Conservation (phyloP, 257 asterid species). For the Solanum appendiculatum region DNA sequence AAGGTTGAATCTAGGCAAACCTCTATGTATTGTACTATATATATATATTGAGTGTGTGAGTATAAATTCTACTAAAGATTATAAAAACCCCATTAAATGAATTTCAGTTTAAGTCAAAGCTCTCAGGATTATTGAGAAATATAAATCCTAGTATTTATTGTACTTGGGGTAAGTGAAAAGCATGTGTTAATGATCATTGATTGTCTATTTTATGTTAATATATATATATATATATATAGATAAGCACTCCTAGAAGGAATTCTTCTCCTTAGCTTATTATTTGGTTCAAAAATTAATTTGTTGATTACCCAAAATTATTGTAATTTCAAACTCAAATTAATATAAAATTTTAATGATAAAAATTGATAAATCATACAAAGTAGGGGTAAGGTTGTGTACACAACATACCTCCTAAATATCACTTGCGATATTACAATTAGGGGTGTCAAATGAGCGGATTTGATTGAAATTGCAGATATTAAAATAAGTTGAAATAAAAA, state of each 20-base stretch:
- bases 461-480: too few relatives aligned
- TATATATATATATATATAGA: too few relatives aligned
- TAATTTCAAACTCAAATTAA: not conserved
- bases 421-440: too few relatives aligned
- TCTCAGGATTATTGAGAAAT: not conserved
- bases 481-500: too few relatives aligned
- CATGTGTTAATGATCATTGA: not conserved
- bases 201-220: too few relatives aligned
- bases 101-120: not conserved
- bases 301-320: not conserved
- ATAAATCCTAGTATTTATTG: not conserved
- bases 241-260: not conserved
- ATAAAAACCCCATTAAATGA: not conserved
- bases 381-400: too few relatives aligned
- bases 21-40: not conserved
- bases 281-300: not conserved
- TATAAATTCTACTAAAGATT: not conserved
- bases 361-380: not conserved
- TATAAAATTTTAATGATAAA: not conserved
- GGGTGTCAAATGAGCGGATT: too few relatives aligned
- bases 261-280: not conserved
- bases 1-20: not conserved
- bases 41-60: not conserved
- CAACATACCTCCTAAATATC: too few relatives aligned
- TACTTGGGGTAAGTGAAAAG: not conserved